Conservation (phyloP, 768 basidiomycete species). For the Leccinum incarnatum region DNA sequence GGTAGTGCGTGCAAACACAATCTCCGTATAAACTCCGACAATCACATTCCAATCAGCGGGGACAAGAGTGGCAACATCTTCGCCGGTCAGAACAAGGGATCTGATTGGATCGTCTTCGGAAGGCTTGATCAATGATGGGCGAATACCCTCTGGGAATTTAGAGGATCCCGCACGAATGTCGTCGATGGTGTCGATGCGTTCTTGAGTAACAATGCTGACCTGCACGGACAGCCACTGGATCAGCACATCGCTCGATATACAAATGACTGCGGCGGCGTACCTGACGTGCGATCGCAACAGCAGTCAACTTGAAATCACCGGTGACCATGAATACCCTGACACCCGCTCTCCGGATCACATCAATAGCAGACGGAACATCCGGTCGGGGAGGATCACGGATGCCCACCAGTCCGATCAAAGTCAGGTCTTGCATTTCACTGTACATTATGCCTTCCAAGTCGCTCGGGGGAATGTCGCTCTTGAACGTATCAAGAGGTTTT, state of each 20-base stretch:
- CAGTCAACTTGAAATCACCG: conserved; percentile 54
- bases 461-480: conserved; percentile 26
- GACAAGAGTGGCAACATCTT: conserved; percentile 38
- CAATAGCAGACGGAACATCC: conserved; percentile 47
- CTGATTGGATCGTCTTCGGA: conserved; percentile 36
- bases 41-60: conserved; percentile 40
- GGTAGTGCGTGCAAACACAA: conserved; percentile 54
- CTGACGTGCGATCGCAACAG: conserved; percentile 47
- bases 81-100: conserved; percentile 44
- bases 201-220: conserved; percentile 43
- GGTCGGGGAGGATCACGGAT: conserved; percentile 56
- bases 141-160: conserved; percentile 16
- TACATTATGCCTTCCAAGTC: conserved; percentile 39
- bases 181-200: conserved; percentile 35
- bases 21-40: conserved; percentile 37
- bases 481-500: conserved; percentile 29
- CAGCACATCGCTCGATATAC: neutral
- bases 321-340: conserved; percentile 57
- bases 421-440: conserved; percentile 37
- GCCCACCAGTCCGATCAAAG: conserved; percentile 50
- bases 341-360: conserved; percentile 47
- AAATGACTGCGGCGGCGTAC: conserved; percentile 27
- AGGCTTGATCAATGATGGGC: conserved; percentile 33
- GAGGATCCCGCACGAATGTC: conserved; percentile 24
- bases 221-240: conserved; percentile 12